A percentile compares a stretch with the other conserved stretches of the same genome.
Conservation (phyloP, 495 filamentous ascomycete species). For the Lichina pygmaea region DNA sequence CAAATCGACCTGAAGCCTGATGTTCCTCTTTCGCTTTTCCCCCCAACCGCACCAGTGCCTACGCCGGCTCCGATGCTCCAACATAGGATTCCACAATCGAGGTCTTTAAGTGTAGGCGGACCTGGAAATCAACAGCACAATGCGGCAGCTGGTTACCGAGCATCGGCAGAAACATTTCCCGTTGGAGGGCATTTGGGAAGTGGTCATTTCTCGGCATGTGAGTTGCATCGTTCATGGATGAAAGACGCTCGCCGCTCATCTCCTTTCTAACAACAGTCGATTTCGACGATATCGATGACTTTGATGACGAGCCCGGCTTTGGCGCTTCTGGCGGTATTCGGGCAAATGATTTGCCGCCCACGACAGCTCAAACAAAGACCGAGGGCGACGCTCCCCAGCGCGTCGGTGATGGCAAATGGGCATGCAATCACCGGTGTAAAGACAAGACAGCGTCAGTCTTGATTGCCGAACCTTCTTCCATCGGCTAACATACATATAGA, state of each 20-base stretch:
- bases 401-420: conserved; percentile 48
- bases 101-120: too few species aligned
- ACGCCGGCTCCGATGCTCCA: too few species aligned
- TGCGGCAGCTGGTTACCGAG: too few species aligned
- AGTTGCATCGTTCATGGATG: too few species aligned
- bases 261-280: too few species aligned
- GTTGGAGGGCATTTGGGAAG: too few species aligned
- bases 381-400: background rate
- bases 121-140: too few species aligned
- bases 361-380: conserved; percentile 2
- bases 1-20: conserved; percentile 32
- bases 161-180: too few species aligned
- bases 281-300: conserved; percentile 14
- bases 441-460: conserved; percentile 30
- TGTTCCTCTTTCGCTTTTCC: conserved; percentile 29
- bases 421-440: conserved; percentile 65
- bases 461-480: conserved; percentile 2
- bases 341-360: conserved; percentile 8
- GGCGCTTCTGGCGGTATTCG: conserved; percentile 26
- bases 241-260: too few species aligned
- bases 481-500: conserved; percentile 13
- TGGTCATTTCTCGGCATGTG: too few species aligned
- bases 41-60: conserved; percentile 1
- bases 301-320: conserved; percentile 24
- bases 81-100: too few species aligned